Conservation (phyloP, 352 stramenopile species). For the Blastocystis sp. region DNA sequence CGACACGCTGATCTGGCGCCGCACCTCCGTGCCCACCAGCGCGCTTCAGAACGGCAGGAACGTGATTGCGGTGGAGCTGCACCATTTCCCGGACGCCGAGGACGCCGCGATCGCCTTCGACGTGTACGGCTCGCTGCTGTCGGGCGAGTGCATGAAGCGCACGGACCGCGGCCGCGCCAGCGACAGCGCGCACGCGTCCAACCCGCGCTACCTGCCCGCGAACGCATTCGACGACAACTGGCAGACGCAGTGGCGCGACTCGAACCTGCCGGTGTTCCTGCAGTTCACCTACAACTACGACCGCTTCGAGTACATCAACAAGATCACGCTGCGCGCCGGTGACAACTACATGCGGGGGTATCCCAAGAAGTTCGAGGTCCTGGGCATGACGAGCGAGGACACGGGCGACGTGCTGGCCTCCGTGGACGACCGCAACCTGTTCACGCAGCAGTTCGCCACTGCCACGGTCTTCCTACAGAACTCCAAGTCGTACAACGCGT, state of each 20-base stretch:
- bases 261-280: constrained; percentile 16
- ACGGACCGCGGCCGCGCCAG: background rate
- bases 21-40: background rate
- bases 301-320: constrained; percentile 60
- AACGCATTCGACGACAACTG: constrained; percentile 36
- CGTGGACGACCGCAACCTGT: background rate
- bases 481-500: constrained; percentile 14
- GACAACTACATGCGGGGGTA: background rate
- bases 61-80: background rate
- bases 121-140: constrained; percentile 1
- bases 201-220: background rate
- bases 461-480: background rate
- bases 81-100: background rate
- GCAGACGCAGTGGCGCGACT: constrained; percentile 23
- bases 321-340: constrained; percentile 2
- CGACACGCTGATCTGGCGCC: constrained; percentile 10
- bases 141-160: constrained; percentile 49
- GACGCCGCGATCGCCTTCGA: constrained; percentile 9
- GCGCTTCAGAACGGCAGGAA: constrained; percentile 3
- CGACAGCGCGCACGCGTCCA: constrained; percentile 27
- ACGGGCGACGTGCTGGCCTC: constrained; percentile 4
- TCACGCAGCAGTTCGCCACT: background rate
- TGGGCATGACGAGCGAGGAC: constrained; percentile 26
- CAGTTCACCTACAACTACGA: constrained; percentile 53
- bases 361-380: constrained; percentile 27